Evolutionary conservation across 345 rosid genomes (phyloP).

Genomic region (Geranium brycei): DNA sequence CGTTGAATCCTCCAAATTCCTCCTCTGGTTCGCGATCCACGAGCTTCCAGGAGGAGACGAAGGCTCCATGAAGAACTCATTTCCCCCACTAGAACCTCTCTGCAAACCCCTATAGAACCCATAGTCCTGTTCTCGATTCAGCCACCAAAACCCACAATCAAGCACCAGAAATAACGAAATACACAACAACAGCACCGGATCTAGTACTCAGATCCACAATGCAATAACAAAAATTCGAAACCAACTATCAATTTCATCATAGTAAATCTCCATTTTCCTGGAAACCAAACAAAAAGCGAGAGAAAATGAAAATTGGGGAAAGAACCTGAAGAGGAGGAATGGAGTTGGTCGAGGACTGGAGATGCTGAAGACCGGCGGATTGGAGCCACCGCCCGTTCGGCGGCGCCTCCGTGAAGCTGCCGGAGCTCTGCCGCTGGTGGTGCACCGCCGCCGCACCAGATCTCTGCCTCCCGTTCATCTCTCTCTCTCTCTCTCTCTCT

Average conservation of each 20-base stretch:
- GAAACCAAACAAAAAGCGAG: not conserved
- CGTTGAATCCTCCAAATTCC: constrained; percentile 53
- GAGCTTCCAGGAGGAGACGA: constrained; percentile 65
- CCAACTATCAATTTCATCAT: not conserved
- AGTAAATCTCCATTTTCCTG: not conserved
- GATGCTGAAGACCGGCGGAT: constrained; percentile 81
- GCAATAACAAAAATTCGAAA: not conserved
- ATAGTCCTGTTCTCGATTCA: constrained; percentile 46
- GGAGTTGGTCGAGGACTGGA: constrained; percentile 37
- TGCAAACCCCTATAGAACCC: constrained; percentile 53
- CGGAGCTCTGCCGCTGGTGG: constrained; percentile 81
- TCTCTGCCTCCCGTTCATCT: constrained; percentile 52
- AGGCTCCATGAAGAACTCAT: constrained; percentile 60
- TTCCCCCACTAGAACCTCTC: constrained; percentile 53
- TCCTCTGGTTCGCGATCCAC: constrained; percentile 42
- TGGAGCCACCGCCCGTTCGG: constrained; percentile 91
- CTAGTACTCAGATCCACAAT: constrained; percentile 6
- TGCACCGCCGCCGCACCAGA: constrained; percentile 63
- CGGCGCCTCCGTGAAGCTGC: constrained; percentile 54
- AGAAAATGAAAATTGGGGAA: not conserved
- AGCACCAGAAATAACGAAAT: not conserved
- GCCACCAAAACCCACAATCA: constrained; percentile 9
- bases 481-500: constrained; percentile 23
- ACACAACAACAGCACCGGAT: constrained; percentile 9
- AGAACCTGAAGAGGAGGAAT: constrained; percentile 48